phyloP scores from a whole-genome alignment of 2,329 filamentous ascomycete genomes.

The Cladorrhinum sp. region DNA sequence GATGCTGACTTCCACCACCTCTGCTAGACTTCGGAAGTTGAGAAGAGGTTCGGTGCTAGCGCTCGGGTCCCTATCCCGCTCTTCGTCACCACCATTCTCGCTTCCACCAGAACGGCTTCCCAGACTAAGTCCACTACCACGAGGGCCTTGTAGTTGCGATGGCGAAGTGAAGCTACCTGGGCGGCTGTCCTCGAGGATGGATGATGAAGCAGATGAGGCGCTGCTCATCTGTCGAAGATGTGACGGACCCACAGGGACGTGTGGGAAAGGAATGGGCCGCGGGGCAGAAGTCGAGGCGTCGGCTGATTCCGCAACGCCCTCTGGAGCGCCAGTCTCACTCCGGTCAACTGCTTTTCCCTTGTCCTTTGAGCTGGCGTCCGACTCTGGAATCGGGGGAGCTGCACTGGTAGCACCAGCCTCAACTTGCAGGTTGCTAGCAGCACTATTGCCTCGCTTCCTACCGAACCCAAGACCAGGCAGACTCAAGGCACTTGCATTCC shows the following conservation, averaged over 20 bases:
- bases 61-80: constrained; percentile 45
- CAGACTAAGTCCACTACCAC: constrained; percentile 53
- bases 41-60: constrained; percentile 73
- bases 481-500: constrained; percentile 63
- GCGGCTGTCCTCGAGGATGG: constrained; percentile 61
- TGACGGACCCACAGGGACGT: constrained; percentile 59
- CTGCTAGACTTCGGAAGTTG: constrained; percentile 84
- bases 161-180: constrained; percentile 48
- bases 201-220: constrained; percentile 79
- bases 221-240: constrained; percentile 82
- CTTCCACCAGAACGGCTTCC: constrained; percentile 43
- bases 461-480: constrained; percentile 59
- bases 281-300: constrained; percentile 34
- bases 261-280: constrained; percentile 45
- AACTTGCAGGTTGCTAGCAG: constrained; percentile 56
- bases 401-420: constrained; percentile 50
- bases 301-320: constrained; percentile 22
- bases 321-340: constrained; percentile 28
- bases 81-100: constrained; percentile 44
- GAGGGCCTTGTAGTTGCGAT: constrained; percentile 44
- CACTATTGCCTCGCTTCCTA: constrained; percentile 57
- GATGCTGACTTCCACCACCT: constrained; percentile 70
- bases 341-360: constrained; percentile 73
- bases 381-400: constrained; percentile 35
- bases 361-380: constrained; percentile 37